phyloP scores from a whole-genome alignment of 73 alveolate genomes.

The Paramecium primaurelia region DNA sequence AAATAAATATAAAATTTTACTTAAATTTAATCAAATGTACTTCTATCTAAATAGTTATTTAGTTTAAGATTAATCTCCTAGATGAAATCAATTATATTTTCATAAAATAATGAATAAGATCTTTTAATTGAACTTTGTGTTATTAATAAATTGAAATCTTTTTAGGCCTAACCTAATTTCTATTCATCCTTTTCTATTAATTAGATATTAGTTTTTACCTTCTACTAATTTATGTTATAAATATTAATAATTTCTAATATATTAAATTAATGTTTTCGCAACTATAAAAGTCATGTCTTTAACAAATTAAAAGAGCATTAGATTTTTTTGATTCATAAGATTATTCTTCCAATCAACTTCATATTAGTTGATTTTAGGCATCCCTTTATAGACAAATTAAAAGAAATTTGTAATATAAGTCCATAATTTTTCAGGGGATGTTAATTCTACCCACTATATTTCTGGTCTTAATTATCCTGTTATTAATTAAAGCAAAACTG shows the following conservation, averaged over 20 bases:
- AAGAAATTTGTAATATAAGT: constrained; percentile 33
- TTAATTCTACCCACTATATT: constrained; percentile 34
- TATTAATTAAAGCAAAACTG: background rate
- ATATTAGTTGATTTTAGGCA: constrained; percentile 35
- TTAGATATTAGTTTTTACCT: background rate
- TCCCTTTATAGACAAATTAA: constrained; percentile 39
- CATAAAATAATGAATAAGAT: constrained; percentile 26
- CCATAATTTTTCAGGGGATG: constrained; percentile 42
- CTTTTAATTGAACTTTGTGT: background rate
- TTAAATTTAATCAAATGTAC: background rate
- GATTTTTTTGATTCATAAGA: constrained; percentile 23
- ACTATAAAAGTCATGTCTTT: constrained; percentile 46
- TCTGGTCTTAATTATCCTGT: constrained; percentile 43
- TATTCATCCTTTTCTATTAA: background rate
- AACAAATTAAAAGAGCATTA: constrained; percentile 14
- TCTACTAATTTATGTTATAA: background rate
- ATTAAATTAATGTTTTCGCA: background rate
- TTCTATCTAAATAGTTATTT: background rate
- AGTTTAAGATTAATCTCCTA: background rate
- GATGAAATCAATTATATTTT: constrained; percentile 2
- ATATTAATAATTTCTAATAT: constrained; percentile 19
- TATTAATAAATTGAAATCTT: background rate
- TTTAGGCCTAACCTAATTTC: constrained; percentile 2
- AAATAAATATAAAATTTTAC: background rate
- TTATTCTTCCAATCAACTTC: constrained; percentile 47